Evolutionary conservation across 2,329 filamentous ascomycete genomes (phyloP), one percentile per base, ranked within the genome.

Genomic region (Botrytis aclada): DNA sequence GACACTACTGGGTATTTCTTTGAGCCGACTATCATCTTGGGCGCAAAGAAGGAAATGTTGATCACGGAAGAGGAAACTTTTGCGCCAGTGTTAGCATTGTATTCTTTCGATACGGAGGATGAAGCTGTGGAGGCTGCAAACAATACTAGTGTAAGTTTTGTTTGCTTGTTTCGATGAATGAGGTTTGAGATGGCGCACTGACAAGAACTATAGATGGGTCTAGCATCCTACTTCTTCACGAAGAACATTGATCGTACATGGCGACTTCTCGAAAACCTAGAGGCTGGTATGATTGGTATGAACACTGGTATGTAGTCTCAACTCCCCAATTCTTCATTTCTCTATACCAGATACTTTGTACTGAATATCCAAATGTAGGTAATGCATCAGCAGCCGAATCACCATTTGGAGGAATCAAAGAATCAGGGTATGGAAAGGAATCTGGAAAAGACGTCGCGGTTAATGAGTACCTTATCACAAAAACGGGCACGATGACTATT

Each of bases 221-320:
- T 91, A 74, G 90, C 90, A 12, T 89, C 87, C 56, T 92, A 92
- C 77, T 88, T 88, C 74, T 92, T 92, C 81, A 92, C 90, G 0
- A 90, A 90, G 82, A 88, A 91, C 77, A 82, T 92, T 8, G 88
- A 91, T 78, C 87, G 89, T 0, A 84, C 88, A 69, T 91, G 89
- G 87, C 84, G 90, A 73, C 82, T 92, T 79, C 82, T 92, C 72
- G 90, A 92, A 83, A 90, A 88, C 75, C 80, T 92, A 47, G 89
- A 92, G 79, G 89, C 90, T 7, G 90, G 89, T 5, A 92, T 92
- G 90, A 89, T 92, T 78, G 90, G 89, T 22, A 83, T 90, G 82
- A 90, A 90, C 77, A 88, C 86, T 72, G 86, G 88, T 84, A 79
- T 69, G 80, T 77, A 54, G 83, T 78, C 63, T 78, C 76, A 25